Percentiles rank a stretch among this genome's conserved stretches.
Evolutionary conservation across 2,329 filamentous ascomycete species (phyloP).

Genomic region (Pseudogymnoascus sp.): DNA sequence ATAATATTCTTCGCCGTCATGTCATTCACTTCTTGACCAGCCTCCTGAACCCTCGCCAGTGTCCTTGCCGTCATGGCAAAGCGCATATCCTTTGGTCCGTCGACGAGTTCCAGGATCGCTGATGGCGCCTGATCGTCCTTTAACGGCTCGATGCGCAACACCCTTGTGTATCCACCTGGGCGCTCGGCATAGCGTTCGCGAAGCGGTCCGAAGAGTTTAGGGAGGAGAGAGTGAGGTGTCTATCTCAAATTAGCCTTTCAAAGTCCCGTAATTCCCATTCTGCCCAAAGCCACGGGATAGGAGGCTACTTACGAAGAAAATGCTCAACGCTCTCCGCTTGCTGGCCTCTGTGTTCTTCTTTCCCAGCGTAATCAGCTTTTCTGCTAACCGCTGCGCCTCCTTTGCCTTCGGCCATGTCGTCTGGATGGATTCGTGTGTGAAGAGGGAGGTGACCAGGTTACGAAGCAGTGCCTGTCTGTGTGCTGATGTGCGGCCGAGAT

Average conservation of each 20-base stretch:
- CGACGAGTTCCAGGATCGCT: slow-evolving; percentile 89
- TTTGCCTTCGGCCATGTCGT: slow-evolving; percentile 97
- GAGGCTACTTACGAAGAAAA: slow-evolving; percentile 67
- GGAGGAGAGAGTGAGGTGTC: slow-evolving; percentile 63
- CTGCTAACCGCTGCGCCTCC: slow-evolving; percentile 86
- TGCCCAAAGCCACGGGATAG: background rate
- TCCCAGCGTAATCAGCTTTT: slow-evolving; percentile 87
- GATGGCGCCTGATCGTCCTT: slow-evolving; percentile 81
- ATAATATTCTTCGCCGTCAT: slow-evolving; percentile 70
- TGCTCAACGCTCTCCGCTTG: slow-evolving; percentile 64
- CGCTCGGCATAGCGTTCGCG: slow-evolving; percentile 69
- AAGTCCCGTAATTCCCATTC: background rate
- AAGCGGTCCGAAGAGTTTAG: slow-evolving; percentile 82
- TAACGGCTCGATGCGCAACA: slow-evolving; percentile 83
- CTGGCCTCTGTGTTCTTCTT: slow-evolving; percentile 88
- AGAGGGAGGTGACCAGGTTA: slow-evolving; percentile 90
- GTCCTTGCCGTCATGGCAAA: slow-evolving; percentile 90
- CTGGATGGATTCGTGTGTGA: slow-evolving; percentile 86
- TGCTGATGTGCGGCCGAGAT: slow-evolving; percentile 75
- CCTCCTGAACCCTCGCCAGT: slow-evolving; percentile 55
- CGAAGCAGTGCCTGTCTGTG: slow-evolving; percentile 89
- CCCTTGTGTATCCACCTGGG: slow-evolving; percentile 89
- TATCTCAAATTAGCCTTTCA: slow-evolving; percentile 29
- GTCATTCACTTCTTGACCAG: slow-evolving; percentile 55
- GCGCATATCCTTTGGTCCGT: slow-evolving; percentile 87